These are phyloP conservation scores for Scleroderma citrinum DNA, from an alignment of 768 basidiomycete genomes.

Conservation along the genomic window DNA sequence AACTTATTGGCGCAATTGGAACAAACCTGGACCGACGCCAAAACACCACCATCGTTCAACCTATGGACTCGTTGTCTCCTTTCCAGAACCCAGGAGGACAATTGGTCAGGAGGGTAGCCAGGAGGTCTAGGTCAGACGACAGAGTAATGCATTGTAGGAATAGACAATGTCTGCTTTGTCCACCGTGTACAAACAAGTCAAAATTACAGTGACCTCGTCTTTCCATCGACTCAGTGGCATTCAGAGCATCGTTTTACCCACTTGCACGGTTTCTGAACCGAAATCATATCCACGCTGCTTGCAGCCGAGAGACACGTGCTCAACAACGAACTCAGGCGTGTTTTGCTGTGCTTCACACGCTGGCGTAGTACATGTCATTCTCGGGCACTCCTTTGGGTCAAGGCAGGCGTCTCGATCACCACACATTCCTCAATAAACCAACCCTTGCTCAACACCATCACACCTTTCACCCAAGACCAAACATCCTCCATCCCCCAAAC, in stretches of 20 bases:
- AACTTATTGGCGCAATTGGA: too few species aligned
- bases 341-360: neutral
- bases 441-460: slow-evolving; percentile 29
- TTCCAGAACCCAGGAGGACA: too few species aligned
- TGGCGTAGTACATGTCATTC: slow-evolving; percentile 68
- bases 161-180: neutral
- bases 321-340: neutral
- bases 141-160: slow-evolving; percentile 8
- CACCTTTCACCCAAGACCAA: slow-evolving; percentile 20
- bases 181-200: neutral
- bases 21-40: too few species aligned
- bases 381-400: slow-evolving; percentile 76
- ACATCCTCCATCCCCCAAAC: slow-evolving; percentile 22
- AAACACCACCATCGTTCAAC: too few species aligned
- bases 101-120: too few species aligned
- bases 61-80: too few species aligned
- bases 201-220: too few species aligned
- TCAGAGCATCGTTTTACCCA: neutral
- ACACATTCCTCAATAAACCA: slow-evolving; percentile 65
- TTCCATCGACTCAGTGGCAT: neutral
- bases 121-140: too few species aligned
- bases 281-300: slow-evolving; percentile 1
- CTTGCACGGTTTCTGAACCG: too few species aligned
- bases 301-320: slow-evolving; percentile 10
- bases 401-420: slow-evolving; percentile 82